Base-by-base conservation (phyloP, 2,329 filamentous ascomycete species). In the Phialophora macrospora region DNA sequence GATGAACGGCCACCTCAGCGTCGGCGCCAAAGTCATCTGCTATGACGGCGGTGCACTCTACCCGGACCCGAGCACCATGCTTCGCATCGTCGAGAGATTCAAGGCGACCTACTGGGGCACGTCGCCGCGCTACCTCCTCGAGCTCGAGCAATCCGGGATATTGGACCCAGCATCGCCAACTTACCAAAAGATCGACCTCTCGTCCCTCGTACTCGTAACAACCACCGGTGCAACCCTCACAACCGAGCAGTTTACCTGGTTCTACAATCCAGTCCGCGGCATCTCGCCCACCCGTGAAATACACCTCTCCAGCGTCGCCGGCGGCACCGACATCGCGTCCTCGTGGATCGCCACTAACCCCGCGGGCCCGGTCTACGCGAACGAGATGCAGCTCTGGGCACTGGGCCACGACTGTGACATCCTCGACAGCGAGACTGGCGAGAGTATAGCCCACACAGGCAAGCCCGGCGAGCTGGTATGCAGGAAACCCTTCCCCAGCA, bases 391-490 rank as follows among this genome's bases (percentile, higher is more conserved):
- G 63, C 75, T 81, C 46, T 77, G 77, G 55, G 78, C 77, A 9
- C 73, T 83, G 11, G 81, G 81, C 2, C 79, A 80, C 73, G 79
- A 79, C 60, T 79, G 82, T n/a, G 80, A 82, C 67, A 76, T 83
- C 55, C 75, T 77, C 1, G 76, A 82, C 68, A 72, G 78, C 1
- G 71, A 71, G 2, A 77, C 76, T 1, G 79, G 77, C 17, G 20
- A 63, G 11, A 51, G 48, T 5, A 51, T 67, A 9, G 66, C 62
- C 62, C 56, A 66, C 1, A 67, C 69, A 20, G 78, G 78, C 14
- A 71, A 78, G 51, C 74, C 79, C 1, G 81, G 81, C 1, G 81
- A 83, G 68, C 75, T 83, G 61, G 75, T 83, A 44, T 79, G 81
- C 61, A 74, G 77, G 2, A 77, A 77, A 51, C 79, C 80, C 4